These are phyloP conservation scores for Dioszegia hungarica DNA, from an alignment of 768 basidiomycete genomes.

Conservation along the genomic window DNA sequence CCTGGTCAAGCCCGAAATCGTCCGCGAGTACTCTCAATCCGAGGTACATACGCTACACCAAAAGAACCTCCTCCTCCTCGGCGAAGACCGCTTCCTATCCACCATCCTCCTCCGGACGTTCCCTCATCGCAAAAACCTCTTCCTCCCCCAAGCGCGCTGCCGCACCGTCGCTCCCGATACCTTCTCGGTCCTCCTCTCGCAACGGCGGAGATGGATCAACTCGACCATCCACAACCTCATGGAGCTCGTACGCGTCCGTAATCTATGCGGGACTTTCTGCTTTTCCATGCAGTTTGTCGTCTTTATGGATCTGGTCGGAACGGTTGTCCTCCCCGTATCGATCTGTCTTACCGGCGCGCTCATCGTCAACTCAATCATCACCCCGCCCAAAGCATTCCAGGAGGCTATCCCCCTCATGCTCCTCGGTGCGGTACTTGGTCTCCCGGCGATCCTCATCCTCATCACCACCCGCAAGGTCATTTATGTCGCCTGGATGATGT, in stretches of 20 bases:
- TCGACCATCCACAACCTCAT: conserved; percentile 98
- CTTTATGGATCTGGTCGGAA: conserved; percentile 73
- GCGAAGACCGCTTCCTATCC: conserved; percentile 97
- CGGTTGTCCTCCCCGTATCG: conserved; percentile 78
- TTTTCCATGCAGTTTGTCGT: conserved; percentile 99
- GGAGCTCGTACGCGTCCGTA: conserved; percentile 94
- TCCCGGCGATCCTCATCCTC: conserved; percentile 86
- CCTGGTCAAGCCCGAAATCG: conserved; percentile 93
- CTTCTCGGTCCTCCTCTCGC: conserved; percentile 85
- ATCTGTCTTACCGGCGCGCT: conserved; percentile 85
- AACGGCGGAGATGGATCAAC: conserved; percentile 98
- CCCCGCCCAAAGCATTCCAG: conserved; percentile 76
- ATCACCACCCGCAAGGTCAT: conserved; percentile 91
- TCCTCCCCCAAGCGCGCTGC: conserved; percentile 91
- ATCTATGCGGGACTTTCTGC: conserved; percentile 97
- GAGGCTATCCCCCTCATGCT: conserved; percentile 91
- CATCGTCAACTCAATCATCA: conserved; percentile 71
- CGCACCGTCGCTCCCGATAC: conserved; percentile 95
- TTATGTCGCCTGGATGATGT: conserved; percentile 96
- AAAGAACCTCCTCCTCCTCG: conserved; percentile 91
- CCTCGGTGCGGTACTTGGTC: conserved; percentile 81
- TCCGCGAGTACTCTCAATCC: conserved; percentile 91
- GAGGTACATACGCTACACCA: conserved; percentile 92
- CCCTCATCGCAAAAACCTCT: conserved; percentile 99
- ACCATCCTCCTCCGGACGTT: conserved; percentile 94